Base-by-base conservation (phyloP, 108 stramenopile genomes). In the Cyclostephanos invisitatus region DNA sequence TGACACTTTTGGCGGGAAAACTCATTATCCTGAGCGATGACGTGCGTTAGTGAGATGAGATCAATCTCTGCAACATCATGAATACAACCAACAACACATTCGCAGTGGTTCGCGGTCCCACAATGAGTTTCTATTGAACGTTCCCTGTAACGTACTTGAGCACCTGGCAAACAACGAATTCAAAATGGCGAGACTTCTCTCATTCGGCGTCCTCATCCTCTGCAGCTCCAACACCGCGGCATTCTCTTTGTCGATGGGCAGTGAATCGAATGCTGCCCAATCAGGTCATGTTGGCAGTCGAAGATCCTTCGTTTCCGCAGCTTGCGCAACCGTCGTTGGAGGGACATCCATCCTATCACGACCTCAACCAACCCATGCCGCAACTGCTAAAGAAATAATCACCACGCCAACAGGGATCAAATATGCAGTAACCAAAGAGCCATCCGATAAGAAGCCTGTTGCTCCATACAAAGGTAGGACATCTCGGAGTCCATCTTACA, bases 381-480 rank as follows among this genome's bases (percentile, higher is more conserved):
- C 48, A 37, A 38, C 65, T 38, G 58, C 74, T 2, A 67, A 67
- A 20, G 73, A 89, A 69, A 89, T 94, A 28, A 81, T 86, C 78
- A 94, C 77, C 11, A 72, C 80, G 0, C 49, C 59, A 28, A 68
- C 72, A 20, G 93, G 93, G 18, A 83, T 92, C 70, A 94, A 91
- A 62, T 94, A 91, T 78, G 93, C 91, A 2, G 65, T 88, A 8
- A 72, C 79, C 7, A 84, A 90, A 66, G 68, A 70, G 22, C 35
- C 84, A 40, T 62, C 55, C 17, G 82, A 83, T 58, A 70, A 70
- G 47, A 63, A 75, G 29, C 83, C 82, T 53, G 78, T 49, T 10
- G 27, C 65, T 38, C 89, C 93, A 5, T 78, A 78, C 28, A 57
- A 75, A 49, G 60, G 60, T 61, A 40, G 44, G 60, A 0, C 22